A percentile compares a stretch with the other conserved stretches of the same genome.
These are phyloP conservation scores for Amanita thiersii DNA, from an alignment of 768 basidiomycete genomes.

Conservation along the genomic window DNA sequence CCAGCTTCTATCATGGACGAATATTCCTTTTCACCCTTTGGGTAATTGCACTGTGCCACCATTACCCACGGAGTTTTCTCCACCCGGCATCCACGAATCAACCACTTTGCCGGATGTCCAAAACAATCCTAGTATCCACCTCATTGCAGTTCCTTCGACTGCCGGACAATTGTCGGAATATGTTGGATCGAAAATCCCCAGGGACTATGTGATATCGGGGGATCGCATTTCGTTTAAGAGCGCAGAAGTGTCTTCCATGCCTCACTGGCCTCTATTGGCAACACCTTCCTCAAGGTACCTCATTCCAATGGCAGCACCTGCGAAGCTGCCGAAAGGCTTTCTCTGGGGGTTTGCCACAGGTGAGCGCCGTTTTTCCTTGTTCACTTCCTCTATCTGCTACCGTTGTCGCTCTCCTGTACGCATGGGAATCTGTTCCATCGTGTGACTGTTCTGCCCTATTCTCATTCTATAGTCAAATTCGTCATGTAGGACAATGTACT, in stretches of 20 bases:
- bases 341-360: slow-evolving; percentile 70
- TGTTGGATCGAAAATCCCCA: slow-evolving; percentile 26
- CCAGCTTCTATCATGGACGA: no score
- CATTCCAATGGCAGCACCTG: slow-evolving; percentile 22
- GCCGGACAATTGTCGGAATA: slow-evolving; percentile 45
- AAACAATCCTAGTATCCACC: no score
- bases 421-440: slow-evolving; percentile 3
- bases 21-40: no score
- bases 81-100: no score
- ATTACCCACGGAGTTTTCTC: no score
- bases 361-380: slow-evolving; percentile 20
- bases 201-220: slow-evolving; percentile 35
- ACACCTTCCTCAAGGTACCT: slow-evolving; percentile 15
- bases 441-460: slow-evolving; percentile 1
- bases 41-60: no score
- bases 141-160: slow-evolving; percentile 17
- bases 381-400: neutral
- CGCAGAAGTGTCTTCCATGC: slow-evolving; percentile 14
- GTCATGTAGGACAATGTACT: slow-evolving; percentile 4
- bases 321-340: slow-evolving; percentile 49
- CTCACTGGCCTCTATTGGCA: slow-evolving; percentile 22
- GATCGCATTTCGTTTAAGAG: slow-evolving; percentile 33
- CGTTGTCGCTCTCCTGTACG: no score
- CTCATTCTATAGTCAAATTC: slow-evolving; percentile 3
- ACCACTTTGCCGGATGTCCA: no score